Percentiles rank a stretch among this genome's conserved stretches.
Evolutionary conservation across 768 basidiomycete species (phyloP).

Genomic region (Russula griseocarnosa): DNA sequence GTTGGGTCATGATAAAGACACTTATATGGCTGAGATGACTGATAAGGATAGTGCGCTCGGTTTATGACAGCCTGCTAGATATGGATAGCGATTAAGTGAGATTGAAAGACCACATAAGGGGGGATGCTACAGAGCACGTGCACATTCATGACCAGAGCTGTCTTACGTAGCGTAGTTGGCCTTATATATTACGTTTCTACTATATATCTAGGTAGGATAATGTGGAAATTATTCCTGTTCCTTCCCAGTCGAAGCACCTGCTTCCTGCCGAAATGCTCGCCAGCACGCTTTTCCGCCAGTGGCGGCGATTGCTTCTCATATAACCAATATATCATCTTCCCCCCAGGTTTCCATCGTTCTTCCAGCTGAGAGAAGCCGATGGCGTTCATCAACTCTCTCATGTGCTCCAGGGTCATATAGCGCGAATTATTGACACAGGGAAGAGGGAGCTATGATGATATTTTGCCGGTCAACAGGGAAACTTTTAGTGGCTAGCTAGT

Average conservation of each 20-base stretch:
- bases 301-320: constrained; percentile 47
- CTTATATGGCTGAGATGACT: neutral
- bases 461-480: neutral
- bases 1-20: neutral
- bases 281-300: constrained; percentile 25
- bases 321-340: constrained; percentile 88
- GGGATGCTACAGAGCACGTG: too few relatives aligned
- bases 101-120: too few relatives aligned
- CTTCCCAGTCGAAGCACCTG: constrained; percentile 52
- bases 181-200: too few relatives aligned
- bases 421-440: constrained; percentile 86
- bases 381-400: constrained; percentile 52
- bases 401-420: constrained; percentile 61
- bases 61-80: too few relatives aligned
- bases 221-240: constrained; percentile 75
- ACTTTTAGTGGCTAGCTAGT: too few relatives aligned
- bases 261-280: constrained; percentile 49
- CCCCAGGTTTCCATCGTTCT: constrained; percentile 58
- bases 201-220: too few relatives aligned
- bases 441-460: constrained; percentile 59
- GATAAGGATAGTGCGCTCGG: neutral
- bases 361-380: constrained; percentile 63
- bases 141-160: too few relatives aligned
- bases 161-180: too few relatives aligned
- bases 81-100: too few relatives aligned